phyloP scores from a whole-genome alignment of 768 basidiomycete genomes.

The Termitomyces titanicus region DNA sequence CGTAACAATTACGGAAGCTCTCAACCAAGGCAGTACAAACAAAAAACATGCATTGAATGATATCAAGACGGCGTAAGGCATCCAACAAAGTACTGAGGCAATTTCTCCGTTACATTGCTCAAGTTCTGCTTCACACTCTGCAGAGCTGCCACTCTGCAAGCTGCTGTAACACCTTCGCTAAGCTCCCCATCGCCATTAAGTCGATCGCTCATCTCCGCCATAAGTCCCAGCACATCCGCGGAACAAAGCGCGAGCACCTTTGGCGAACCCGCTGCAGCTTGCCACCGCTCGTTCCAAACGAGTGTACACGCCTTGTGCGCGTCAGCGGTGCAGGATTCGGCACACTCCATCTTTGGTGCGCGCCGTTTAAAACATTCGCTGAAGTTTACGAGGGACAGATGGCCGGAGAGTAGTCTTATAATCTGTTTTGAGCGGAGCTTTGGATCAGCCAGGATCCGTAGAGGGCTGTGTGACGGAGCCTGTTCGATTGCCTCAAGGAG shows the following conservation, averaged over 20 bases:
- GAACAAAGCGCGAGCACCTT: conserved; percentile 26
- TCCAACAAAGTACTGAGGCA: conserved; percentile 15
- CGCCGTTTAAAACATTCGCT: conserved; percentile 31
- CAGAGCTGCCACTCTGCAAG: conserved; percentile 31
- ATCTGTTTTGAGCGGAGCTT: conserved; percentile 34
- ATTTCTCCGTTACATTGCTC: conserved; percentile 1
- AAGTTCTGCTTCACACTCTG: conserved; percentile 15
- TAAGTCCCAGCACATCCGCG: conserved; percentile 28
- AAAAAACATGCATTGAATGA: not conserved
- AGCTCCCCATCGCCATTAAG: conserved; percentile 31
- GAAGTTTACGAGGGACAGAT: conserved; percentile 31
- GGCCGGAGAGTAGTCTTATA: conserved; percentile 31
- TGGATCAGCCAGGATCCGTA: conserved; percentile 30
- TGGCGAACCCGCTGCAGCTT: conserved; percentile 27
- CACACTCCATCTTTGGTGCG: conserved; percentile 23
- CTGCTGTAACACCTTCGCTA: conserved; percentile 19
- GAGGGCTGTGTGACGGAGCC: conserved; percentile 24
- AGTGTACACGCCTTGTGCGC: conserved; percentile 24
- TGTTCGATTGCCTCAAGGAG: conserved; percentile 31
- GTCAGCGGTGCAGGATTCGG: conserved; percentile 18
- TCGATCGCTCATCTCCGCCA: conserved; percentile 29
- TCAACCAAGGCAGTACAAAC: not conserved
- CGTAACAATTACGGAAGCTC: no score
- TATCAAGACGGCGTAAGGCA: not conserved
- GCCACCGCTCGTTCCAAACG: conserved; percentile 33